Evolutionary conservation across 306 rosid genomes (phyloP), one percentile per base, ranked within the genome.

Genomic region (Benincasa hispida): DNA sequence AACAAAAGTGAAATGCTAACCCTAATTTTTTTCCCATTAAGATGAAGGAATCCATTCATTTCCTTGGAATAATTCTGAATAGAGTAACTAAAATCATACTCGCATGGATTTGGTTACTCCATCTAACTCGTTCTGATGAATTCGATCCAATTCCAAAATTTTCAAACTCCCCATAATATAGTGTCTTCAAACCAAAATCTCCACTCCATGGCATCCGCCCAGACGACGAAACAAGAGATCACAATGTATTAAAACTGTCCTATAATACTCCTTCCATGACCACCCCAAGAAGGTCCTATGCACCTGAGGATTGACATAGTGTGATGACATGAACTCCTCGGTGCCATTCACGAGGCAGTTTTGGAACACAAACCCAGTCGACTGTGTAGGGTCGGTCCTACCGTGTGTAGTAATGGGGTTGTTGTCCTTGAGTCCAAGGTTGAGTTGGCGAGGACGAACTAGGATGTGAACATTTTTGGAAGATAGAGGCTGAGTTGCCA

Each of bases 221-320:
- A 10, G 75, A 59, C 0, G 91, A 85, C 0, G 82, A 62, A 24
- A 94, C 9, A 10, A 94, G 82, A 2, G 25, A 1, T 18, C 14
- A 0, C 90, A 86, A 3, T 76, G 60, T 8, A 94, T 65, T 66
- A 84, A 89, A 79, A 91, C 90, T 0, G 93, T 87, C 67, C 98
- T 87, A 0, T 95, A 87, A 59, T 82, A 94, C 81, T 83, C 85
- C 84, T 91, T 94, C 98, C 98, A 94, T 1, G 98, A 97, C 84
- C 98, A 87, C 27, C 98, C 98, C 86, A 94, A 83, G 86, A 66
- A 94, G 83, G 83, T 94, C 66, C 72, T 86, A 80, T 94, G 97
- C 66, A 79, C 91, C 9, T 51, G 4, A 18, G 97, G 97, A 0
- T 94, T 91, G 84, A 79, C 84, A 7, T 42, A 24, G 34, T 85